Base-by-base conservation (phyloP, 139 green algal genomes). In the Coelastrella sp. region DNA sequence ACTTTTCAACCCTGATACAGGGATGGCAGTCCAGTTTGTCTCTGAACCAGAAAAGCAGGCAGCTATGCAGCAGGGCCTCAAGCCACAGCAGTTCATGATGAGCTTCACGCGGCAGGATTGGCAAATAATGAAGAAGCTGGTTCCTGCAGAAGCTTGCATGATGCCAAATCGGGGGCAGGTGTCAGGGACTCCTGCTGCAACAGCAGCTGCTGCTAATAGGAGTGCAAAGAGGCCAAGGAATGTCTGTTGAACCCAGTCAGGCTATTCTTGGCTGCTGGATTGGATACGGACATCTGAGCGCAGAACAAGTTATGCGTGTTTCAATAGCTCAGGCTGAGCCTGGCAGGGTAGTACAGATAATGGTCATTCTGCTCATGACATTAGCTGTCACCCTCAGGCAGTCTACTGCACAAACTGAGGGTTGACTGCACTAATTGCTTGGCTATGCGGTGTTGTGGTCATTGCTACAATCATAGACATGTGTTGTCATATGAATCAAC, bases 71-170 rank as follows among this genome's bases (percentile, higher is more conserved):
- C 24, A 85, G 49, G 78, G 82, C 8, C 63, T 87, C 19, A 81
- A 90, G 76, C 78, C 90, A 35, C 59, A 90, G 66, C 95, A 97
- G 91, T 95, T 96, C 84, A 90, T 96, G 24, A 88, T 97, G 22
- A 61, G 61, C 25, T 25, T 96, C 14, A 92, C 81, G 35, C 92
- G 94, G 49, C 80, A 91, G 20, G 93, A 94, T 78, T 97, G 96
- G 96, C 82, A 95, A 63, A 9, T 68, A 20, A 95, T 95, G 92
- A 91, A 90, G 63, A 7, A 61, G 24, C 6, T 90, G 7, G 89
- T 94, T 25, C 49, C 12, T 7, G 68, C 56, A 7, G 72, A 56
- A 7, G 85, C 87, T 19, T 94, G 90, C 89, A 85, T 93, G 58
- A 94, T 95, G 92, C 63, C 56, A 10, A 85, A 93, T 85, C 70